Conservation (phyloP, 2,329 filamentous ascomycete species). For the Fulvia fulva region DNA sequence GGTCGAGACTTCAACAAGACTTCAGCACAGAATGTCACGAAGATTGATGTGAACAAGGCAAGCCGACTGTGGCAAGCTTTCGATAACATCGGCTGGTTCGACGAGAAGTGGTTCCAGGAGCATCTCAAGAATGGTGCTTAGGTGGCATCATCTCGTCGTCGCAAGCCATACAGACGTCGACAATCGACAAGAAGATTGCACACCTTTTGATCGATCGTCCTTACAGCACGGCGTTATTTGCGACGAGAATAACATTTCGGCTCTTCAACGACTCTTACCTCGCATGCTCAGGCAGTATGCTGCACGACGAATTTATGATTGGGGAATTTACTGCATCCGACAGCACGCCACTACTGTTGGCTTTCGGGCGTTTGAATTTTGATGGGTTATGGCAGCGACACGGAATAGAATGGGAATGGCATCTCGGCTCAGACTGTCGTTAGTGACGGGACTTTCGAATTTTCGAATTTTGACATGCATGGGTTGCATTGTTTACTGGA, state of each 20-base stretch:
- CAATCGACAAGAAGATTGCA: background rate
- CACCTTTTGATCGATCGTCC: background rate
- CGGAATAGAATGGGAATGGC: background rate
- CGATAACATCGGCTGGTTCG: constrained; percentile 51
- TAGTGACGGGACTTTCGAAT: no score
- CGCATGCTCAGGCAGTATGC: constrained; percentile 13
- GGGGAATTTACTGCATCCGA: background rate
- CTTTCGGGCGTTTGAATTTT: background rate
- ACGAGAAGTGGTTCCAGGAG: constrained; percentile 25
- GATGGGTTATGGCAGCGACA: background rate
- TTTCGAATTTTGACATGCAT: no score
- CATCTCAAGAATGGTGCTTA: constrained; percentile 10
- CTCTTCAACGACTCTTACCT: constrained; percentile 1
- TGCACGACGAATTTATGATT: constrained; percentile 1
- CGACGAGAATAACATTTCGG: constrained; percentile 1
- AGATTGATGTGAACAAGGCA: constrained; percentile 97
- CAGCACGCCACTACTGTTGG: background rate
- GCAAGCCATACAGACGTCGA: no score
- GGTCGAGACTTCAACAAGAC: constrained; percentile 91
- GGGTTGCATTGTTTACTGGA: no score
- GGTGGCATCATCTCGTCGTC: background rate
- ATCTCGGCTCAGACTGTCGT: constrained; percentile 9
- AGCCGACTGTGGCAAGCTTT: constrained; percentile 89
- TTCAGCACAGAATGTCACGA: constrained; percentile 92
- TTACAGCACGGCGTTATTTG: constrained; percentile 2